Conservation (phyloP, 139 green algal species). For the Coelastrella sp. region DNA sequence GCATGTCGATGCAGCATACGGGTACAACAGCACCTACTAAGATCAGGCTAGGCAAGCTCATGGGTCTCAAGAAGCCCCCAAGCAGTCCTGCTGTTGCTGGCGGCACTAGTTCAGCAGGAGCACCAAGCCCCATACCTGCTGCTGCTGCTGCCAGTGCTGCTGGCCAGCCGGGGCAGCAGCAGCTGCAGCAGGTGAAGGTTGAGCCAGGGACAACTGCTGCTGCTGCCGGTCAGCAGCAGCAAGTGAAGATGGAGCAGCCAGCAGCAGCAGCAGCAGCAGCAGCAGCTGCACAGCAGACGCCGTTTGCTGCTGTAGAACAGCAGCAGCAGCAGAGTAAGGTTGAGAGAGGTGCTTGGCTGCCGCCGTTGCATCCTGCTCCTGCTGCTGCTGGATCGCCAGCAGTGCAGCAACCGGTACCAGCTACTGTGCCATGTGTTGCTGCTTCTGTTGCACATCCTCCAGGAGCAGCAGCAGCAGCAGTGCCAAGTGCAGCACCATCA, state of each 20-base stretch:
- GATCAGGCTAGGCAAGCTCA: background rate
- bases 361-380: background rate
- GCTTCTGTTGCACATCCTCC: background rate
- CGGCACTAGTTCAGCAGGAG: background rate
- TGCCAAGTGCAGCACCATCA: background rate
- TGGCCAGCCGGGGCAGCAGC: constrained; percentile 3
- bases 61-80: background rate
- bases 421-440: background rate
- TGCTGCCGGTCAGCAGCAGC: background rate
- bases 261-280: constrained; percentile 22
- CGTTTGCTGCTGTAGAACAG: background rate
- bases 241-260: background rate
- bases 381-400: background rate
- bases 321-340: background rate
- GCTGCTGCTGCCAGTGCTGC: background rate
- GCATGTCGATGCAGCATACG: background rate
- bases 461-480: background rate
- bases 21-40: constrained; percentile 12
- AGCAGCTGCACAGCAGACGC: background rate
- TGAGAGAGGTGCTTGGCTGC: background rate
- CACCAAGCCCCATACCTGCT: background rate
- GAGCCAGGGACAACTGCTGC: no score
- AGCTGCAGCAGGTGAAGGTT: background rate
- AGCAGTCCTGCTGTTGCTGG: background rate
- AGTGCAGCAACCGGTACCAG: background rate